Conservation (phyloP, 257 asterid species). For the Solanum rostratum region DNA sequence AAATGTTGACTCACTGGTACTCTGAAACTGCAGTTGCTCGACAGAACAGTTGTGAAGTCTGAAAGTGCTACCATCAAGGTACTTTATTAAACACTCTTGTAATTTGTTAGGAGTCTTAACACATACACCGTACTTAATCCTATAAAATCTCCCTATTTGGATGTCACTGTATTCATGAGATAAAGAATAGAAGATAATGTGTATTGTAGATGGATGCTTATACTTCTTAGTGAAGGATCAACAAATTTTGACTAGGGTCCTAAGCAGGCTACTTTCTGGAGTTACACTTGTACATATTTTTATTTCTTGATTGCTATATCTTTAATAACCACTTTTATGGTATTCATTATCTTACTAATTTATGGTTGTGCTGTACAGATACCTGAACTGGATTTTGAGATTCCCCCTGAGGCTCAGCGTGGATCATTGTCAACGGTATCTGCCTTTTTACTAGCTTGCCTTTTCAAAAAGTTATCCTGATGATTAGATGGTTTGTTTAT, state of each 20-base stretch:
- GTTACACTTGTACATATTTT: neutral
- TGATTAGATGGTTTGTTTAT: neutral
- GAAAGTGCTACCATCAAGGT: slow-evolving; percentile 96
- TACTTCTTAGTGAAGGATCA: neutral
- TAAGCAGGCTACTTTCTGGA: neutral
- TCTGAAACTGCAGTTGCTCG: slow-evolving; percentile 51
- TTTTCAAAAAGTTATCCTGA: neutral
- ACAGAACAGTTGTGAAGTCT: slow-evolving; percentile 88
- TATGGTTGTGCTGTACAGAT: slow-evolving; percentile 42
- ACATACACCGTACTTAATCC: neutral
- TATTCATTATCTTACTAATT: neutral
- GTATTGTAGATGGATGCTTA: neutral
- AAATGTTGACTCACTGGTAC: neutral
- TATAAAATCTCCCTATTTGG: neutral
- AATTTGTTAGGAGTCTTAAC: neutral
- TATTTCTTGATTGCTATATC: neutral
- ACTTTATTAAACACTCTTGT: neutral
- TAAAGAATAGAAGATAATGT: neutral
- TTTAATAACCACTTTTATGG: neutral
- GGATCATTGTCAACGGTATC: slow-evolving; percentile 91
- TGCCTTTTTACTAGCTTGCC: neutral
- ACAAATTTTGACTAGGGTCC: neutral
- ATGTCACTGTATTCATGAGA: neutral
- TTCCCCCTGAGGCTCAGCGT: slow-evolving; percentile 96
- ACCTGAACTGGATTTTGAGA: slow-evolving; percentile 89